phyloP scores from a whole-genome alignment of 306 rosid species.

The Vachellia collinsii region DNA sequence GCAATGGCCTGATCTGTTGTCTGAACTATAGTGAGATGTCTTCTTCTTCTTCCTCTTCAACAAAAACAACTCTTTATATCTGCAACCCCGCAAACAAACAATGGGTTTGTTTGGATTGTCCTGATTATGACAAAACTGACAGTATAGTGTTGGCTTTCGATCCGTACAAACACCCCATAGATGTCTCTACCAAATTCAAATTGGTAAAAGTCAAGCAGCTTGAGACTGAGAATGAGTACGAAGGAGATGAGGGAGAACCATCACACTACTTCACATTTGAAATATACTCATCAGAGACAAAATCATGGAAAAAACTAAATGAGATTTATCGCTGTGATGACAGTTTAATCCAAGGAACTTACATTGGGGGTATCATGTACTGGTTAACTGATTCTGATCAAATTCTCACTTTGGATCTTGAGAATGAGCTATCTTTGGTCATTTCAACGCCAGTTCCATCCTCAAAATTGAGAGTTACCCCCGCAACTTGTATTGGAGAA shows the following conservation, averaged over 20 bases:
- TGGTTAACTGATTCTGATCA: constrained; percentile 57
- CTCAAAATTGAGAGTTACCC: constrained; percentile 34
- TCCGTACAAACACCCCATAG: constrained; percentile 23
- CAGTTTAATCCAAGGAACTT: constrained; percentile 41
- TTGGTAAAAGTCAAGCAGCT: constrained; percentile 43
- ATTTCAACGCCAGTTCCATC: constrained; percentile 50
- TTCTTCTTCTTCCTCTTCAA: too few species aligned
- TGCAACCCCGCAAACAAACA: constrained; percentile 62
- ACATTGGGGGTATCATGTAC: constrained; percentile 46
- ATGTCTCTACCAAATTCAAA: constrained; percentile 39
- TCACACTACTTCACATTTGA: constrained; percentile 38
- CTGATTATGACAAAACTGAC: constrained; percentile 15
- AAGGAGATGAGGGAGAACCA: constrained; percentile 16
- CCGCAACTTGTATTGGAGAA: constrained; percentile 64
- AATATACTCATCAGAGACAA: constrained; percentile 47
- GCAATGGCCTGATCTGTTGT: constrained; percentile 61
- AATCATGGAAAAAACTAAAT: constrained; percentile 46
- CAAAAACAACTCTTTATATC: constrained; percentile 40
- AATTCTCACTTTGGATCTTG: constrained; percentile 53
- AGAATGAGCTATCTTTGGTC: constrained; percentile 52
- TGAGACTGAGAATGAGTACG: neutral
- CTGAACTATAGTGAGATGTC: constrained; percentile 33
- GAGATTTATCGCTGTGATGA: constrained; percentile 42
- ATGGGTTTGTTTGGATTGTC: constrained; percentile 41
- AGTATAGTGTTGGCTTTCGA: constrained; percentile 50